phyloP scores from a whole-genome alignment of 2,329 filamentous ascomycete genomes.

The Penicillium hordei region DNA sequence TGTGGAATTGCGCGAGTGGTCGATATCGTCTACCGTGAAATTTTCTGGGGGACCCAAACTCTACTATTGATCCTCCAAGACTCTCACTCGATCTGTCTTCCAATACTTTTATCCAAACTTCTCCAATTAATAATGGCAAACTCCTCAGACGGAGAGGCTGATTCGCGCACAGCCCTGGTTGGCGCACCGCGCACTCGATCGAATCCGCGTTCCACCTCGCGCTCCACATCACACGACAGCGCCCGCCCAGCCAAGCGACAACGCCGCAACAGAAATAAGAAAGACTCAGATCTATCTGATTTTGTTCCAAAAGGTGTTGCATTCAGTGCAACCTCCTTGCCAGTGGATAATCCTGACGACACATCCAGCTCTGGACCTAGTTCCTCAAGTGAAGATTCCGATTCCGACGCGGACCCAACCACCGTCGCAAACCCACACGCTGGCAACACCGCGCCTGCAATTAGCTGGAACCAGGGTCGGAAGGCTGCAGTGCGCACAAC shows the following conservation, averaged over 20 bases:
- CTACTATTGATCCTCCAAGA: not conserved
- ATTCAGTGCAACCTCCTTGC: conserved; percentile 36
- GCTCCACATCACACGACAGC: conserved; percentile 26
- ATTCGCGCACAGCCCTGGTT: conserved; percentile 50
- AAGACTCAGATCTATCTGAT: conserved; percentile 31
- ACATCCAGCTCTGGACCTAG: conserved; percentile 35
- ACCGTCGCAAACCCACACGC: conserved; percentile 21
- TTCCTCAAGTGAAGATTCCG: conserved; percentile 5
- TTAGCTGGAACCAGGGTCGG: conserved; percentile 49
- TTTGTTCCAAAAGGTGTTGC: conserved; percentile 40
- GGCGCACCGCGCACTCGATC: conserved; percentile 39
- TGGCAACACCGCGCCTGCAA: conserved; percentile 30
- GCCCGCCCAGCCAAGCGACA: conserved; percentile 30
- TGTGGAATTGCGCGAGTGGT: conserved; percentile 1
- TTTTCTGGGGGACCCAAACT: conserved; percentile 14
- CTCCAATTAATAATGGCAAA: not conserved
- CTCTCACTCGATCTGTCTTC: not conserved
- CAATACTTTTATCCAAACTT: not conserved
- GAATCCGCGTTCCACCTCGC: conserved; percentile 22
- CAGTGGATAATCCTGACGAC: conserved; percentile 36
- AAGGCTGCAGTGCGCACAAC: conserved; percentile 46
- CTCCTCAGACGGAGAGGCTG: conserved; percentile 36
- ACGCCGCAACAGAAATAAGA: conserved; percentile 26
- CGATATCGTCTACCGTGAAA: conserved; percentile 25
- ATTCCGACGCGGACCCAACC: conserved; percentile 14